phyloP scores from a whole-genome alignment of 306 rosid genomes.

The Carpinus viminea region DNA sequence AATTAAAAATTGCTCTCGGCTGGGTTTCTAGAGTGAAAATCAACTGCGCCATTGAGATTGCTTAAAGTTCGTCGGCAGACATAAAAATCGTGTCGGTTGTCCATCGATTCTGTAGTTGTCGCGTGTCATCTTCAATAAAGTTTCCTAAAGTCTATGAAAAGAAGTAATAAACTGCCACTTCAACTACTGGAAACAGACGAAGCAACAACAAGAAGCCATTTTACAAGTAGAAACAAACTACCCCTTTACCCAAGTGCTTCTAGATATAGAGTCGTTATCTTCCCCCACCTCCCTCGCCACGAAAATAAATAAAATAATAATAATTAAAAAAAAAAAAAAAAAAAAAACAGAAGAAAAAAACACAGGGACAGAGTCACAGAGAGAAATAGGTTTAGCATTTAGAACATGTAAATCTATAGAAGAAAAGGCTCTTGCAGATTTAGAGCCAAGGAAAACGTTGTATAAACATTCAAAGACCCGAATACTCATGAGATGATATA shows the following conservation, averaged over 20 bases:
- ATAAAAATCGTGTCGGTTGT: slow-evolving; percentile 40
- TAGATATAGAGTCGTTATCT: slow-evolving; percentile 3
- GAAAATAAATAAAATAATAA: background rate
- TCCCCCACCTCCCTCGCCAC: background rate
- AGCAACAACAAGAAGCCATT: slow-evolving; percentile 36
- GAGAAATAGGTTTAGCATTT: background rate
- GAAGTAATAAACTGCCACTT: slow-evolving; percentile 37
- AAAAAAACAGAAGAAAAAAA: background rate
- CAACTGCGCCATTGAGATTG: slow-evolving; percentile 5
- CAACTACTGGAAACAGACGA: slow-evolving; percentile 57
- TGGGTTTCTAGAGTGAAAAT: slow-evolving; percentile 5
- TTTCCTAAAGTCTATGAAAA: slow-evolving; percentile 12
- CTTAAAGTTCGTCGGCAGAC: background rate
- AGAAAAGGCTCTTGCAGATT: slow-evolving; percentile 12
- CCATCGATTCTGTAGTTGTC: slow-evolving; percentile 47
- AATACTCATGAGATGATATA: background rate
- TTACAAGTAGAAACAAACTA: background rate
- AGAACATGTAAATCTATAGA: background rate
- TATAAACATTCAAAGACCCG: slow-evolving; percentile 16
- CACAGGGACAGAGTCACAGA: background rate
- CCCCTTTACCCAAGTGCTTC: background rate
- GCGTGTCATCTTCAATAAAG: slow-evolving; percentile 37
- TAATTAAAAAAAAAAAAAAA: too few species aligned
- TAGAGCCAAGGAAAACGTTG: slow-evolving; percentile 19
- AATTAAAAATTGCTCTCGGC: background rate